Percentiles rank a stretch among this genome's conserved stretches.
phyloP scores from a whole-genome alignment of 176 grass and related monocot genomes.

The Musa itinerans region DNA sequence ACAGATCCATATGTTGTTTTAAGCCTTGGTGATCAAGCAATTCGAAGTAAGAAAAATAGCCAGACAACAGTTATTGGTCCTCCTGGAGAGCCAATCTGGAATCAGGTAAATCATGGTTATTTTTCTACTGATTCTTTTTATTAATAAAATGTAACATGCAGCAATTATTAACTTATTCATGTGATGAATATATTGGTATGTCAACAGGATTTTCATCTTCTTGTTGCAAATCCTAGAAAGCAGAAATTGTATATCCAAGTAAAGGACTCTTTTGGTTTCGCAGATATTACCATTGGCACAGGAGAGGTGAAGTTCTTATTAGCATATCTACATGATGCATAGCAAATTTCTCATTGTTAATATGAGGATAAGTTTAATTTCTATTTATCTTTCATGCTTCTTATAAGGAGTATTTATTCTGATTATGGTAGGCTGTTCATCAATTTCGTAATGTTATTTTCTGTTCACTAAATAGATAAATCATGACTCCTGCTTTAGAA shows the following conservation, averaged over 20 bases:
- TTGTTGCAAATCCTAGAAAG: slow-evolving; percentile 66
- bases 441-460: neutral
- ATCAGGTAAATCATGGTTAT: slow-evolving; percentile 54
- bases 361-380: neutral
- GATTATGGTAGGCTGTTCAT: neutral
- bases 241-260: slow-evolving; percentile 73
- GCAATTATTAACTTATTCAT: neutral
- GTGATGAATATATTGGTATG: slow-evolving; percentile 9
- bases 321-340: neutral
- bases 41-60: slow-evolving; percentile 98
- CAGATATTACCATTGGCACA: slow-evolving; percentile 61
- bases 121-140: neutral
- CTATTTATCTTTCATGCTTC: neutral
- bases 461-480: too few relatives aligned
- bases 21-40: slow-evolving; percentile 78
- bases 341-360: neutral
- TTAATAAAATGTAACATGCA: neutral
- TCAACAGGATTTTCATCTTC: slow-evolving; percentile 82
- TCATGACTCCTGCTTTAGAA: neutral
- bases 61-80: slow-evolving; percentile 86
- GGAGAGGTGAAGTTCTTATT: slow-evolving; percentile 48
- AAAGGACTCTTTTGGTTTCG: slow-evolving; percentile 78
- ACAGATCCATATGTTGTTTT: slow-evolving; percentile 93
- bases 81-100: slow-evolving; percentile 93
- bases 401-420: neutral